Evolutionary conservation across 2,329 filamentous ascomycete species (phyloP), one percentile per base, ranked within the genome.

Genomic region (Septoria petroselini): DNA sequence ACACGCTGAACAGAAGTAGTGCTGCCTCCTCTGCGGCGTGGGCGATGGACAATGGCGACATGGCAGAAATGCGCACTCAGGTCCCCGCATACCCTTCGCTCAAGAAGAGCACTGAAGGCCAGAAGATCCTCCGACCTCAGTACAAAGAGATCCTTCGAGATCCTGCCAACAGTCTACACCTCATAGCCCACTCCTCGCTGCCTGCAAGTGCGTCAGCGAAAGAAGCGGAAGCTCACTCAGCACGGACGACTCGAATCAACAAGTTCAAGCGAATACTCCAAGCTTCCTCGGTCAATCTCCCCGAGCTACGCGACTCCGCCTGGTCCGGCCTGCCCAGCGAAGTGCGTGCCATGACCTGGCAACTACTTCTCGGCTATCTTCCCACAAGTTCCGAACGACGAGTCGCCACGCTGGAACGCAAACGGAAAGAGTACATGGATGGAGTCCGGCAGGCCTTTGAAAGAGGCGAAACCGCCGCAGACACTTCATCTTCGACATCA

Each of bases 301-400:
- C 85, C 14, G 91, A 97, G 45, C 77, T 98, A 18, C 82, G 93
- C 55, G 79, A 89, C 50, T 77, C 90, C 25, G 90, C 93, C 23
- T 98, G 94, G 93, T 93, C 91, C 44, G 93, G 93, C 9, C 81
- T 97, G 29, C 94, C 93, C 0, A 85, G 89, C 62, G 94, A 98
- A 73, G 90, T 98, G 14, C 88, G 94, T 48, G 89, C 93, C 42
- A 96, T 98, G 86, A 93, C 91, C n/a, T 98, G 93, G 93, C 91
- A 97, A 70, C 77, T 98, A 18, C 77, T 98, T 15, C 81, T 98
- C 18, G 93, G 91, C 50, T 98, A 98, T 68, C 79, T 98, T 3
- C 93, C 94, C 1, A 94, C 91, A n/a, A 96, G 90, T 65, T 95
- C 90, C 62, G 94, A 98, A 68, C 80, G 93, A 55, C 82, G 94